Evolutionary conservation across 148 eudicot species (phyloP).

Genomic region (Vaccinium vitisidaea): DNA sequence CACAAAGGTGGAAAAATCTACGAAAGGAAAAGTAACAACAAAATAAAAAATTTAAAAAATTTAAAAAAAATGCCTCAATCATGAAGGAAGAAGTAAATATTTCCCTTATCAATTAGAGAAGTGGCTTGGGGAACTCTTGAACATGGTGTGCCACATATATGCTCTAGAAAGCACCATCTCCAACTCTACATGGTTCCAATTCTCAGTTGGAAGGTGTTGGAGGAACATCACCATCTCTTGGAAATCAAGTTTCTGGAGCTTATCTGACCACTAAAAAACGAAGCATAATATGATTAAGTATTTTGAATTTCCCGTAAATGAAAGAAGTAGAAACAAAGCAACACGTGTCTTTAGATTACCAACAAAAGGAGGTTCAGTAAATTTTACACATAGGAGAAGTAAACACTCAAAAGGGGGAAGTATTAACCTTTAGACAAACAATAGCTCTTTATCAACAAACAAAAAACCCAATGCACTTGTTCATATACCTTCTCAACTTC

Average conservation of each 20-base stretch:
- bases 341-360: background rate
- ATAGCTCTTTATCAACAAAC: background rate
- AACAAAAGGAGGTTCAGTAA: background rate
- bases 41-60: background rate
- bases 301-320: background rate
- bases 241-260: constrained; percentile 83
- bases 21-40: background rate
- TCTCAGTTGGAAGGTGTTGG: constrained; percentile 86
- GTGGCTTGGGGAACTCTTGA: constrained; percentile 88
- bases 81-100: background rate
- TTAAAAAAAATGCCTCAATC: too few species aligned
- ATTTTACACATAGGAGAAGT: background rate
- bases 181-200: constrained; percentile 76
- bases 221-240: constrained; percentile 99
- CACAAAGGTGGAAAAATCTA: background rate
- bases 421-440: background rate
- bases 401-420: background rate
- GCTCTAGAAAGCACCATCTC: constrained; percentile 97
- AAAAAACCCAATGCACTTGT: background rate
- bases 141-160: constrained; percentile 96
- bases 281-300: background rate
- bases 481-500: background rate
- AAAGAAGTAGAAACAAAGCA: background rate
- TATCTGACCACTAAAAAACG: constrained; percentile 81
- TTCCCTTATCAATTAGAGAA: constrained; percentile 51